phyloP scores from a whole-genome alignment of 2,329 filamentous ascomycete species.

The Penicillium sp. region DNA sequence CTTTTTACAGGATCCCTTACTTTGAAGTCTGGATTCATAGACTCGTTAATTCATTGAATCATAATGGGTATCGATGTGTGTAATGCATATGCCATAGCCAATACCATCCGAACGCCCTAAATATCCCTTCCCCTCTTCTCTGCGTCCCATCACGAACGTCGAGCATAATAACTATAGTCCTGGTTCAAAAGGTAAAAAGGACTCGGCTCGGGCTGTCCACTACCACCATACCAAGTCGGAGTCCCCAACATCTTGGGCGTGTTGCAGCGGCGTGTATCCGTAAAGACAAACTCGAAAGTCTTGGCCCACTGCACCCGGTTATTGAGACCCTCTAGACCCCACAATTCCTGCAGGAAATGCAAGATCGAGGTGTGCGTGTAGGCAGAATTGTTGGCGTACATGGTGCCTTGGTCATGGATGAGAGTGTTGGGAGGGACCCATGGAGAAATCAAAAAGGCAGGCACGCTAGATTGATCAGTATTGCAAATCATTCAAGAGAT shows the following conservation, averaged over 20 bases:
- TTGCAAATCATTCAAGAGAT: background rate
- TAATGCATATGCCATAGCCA: no score
- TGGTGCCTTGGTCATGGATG: constrained; percentile 37
- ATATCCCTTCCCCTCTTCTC: background rate
- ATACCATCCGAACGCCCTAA: no score
- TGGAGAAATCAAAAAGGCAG: constrained; percentile 36
- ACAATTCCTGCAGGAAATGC: constrained; percentile 40
- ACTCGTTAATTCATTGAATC: no score
- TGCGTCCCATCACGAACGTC: background rate
- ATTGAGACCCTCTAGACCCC: constrained; percentile 37
- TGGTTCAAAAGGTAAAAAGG: constrained; percentile 32
- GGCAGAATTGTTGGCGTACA: constrained; percentile 33
- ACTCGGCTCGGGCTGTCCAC: constrained; percentile 30
- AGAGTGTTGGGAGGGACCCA: constrained; percentile 31
- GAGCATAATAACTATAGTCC: constrained; percentile 26
- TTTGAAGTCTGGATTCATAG: no score
- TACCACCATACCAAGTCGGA: constrained; percentile 34
- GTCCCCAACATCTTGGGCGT: constrained; percentile 27
- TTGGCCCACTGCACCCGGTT: constrained; percentile 42
- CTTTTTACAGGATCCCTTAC: no score
- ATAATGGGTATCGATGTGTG: no score
- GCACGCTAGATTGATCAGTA: constrained; percentile 23
- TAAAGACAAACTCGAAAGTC: constrained; percentile 38
- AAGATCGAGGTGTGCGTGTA: constrained; percentile 39
- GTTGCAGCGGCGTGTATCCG: constrained; percentile 18